A percentile compares a stretch with the other conserved stretches of the same genome.
phyloP scores from a whole-genome alignment of 1,139 yeast species.

The Yamadazyma mexicana region DNA sequence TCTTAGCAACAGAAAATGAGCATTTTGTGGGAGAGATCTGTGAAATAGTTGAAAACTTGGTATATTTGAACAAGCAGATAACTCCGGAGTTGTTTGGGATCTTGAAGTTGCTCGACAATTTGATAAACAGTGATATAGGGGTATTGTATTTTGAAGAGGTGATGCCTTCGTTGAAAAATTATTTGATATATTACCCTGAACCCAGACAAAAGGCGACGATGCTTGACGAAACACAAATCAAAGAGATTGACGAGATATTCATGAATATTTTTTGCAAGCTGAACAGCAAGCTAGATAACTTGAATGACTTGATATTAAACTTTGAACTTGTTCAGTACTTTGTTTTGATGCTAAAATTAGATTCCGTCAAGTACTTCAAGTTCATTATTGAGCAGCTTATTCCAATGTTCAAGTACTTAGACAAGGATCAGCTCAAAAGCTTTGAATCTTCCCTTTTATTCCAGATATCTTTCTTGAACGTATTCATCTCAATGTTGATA shows the following conservation, averaged over 20 bases:
- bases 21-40: conserved; percentile 83
- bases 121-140: conserved; percentile 54
- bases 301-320: conserved; percentile 50
- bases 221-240: conserved; percentile 12
- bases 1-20: conserved; percentile 63
- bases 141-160: conserved; percentile 73
- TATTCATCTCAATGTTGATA: conserved; percentile 65
- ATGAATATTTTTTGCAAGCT: conserved; percentile 18
- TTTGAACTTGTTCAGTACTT: conserved; percentile 58
- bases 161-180: conserved; percentile 73
- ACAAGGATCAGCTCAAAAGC: not conserved
- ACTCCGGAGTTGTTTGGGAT: conserved; percentile 78
- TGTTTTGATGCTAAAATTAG: conserved; percentile 47
- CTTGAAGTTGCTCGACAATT: conserved; percentile 56
- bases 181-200: conserved; percentile 65
- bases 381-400: conserved; percentile 9
- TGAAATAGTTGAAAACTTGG: conserved; percentile 82
- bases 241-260: conserved; percentile 8
- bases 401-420: conserved; percentile 6
- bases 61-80: conserved; percentile 70
- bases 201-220: conserved; percentile 30
- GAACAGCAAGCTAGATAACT: conserved; percentile 39
- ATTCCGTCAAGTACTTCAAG: conserved; percentile 13
- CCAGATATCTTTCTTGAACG: conserved; percentile 60
- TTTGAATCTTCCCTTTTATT: conserved; percentile 23